These are phyloP conservation scores for Collybia nuda DNA, from an alignment of 768 basidiomycete genomes.

Conservation along the genomic window DNA sequence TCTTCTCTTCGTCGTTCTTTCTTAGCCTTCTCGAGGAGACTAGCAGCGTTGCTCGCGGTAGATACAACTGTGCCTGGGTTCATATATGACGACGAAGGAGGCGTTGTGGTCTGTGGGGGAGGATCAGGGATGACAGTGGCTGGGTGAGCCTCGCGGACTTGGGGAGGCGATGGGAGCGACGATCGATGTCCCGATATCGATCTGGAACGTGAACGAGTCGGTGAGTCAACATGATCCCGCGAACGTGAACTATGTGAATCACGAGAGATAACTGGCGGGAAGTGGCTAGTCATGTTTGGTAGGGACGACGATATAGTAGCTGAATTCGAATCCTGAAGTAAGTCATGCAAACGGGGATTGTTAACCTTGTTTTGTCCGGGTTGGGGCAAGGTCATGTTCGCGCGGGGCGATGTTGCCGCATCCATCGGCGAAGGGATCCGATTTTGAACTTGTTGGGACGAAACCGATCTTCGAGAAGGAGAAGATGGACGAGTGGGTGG, in stretches of 20 bases:
- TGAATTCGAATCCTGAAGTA: constrained; percentile 10
- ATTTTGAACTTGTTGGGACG: neutral
- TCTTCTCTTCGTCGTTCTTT: constrained; percentile 18
- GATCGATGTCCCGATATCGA: constrained; percentile 13
- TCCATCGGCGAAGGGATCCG: constrained; percentile 2
- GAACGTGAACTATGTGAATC: constrained; percentile 15
- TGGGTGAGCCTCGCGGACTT: constrained; percentile 5
- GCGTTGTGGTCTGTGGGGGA: constrained; percentile 7
- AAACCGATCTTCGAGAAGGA: neutral
- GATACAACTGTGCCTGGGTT: constrained; percentile 29
- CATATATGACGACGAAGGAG: constrained; percentile 10
- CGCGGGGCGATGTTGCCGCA: neutral
- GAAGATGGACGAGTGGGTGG: constrained; percentile 1
- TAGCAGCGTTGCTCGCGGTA: constrained; percentile 53
- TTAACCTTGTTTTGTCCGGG: neutral
- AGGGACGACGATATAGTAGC: constrained; percentile 41
- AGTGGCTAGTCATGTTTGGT: constrained; percentile 30
- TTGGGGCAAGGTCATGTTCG: neutral
- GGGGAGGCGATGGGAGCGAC: constrained; percentile 18
- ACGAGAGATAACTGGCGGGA: constrained; percentile 16
- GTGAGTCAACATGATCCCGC: constrained; percentile 3
- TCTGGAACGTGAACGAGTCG: constrained; percentile 19
- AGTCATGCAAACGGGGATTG: constrained; percentile 2
- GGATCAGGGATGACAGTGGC: neutral
- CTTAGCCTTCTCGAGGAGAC: constrained; percentile 44